phyloP scores from a whole-genome alignment of 805 yeast species.

The Candida khao-thaluensis region DNA sequence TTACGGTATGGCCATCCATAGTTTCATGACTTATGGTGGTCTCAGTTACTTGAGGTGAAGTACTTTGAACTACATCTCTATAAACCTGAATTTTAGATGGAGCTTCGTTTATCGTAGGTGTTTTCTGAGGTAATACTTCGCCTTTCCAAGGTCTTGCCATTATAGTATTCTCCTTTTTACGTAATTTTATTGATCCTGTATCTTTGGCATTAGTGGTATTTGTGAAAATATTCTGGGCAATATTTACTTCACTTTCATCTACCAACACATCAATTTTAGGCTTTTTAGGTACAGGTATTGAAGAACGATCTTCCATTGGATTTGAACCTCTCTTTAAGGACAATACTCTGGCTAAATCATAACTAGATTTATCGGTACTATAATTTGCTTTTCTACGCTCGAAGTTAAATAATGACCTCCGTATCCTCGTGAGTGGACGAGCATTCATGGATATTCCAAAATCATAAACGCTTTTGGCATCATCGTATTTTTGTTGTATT shows the following conservation, averaged over 20 bases:
- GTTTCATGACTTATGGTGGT: constrained; percentile 10
- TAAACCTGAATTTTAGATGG: constrained; percentile 31
- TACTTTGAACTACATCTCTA: constrained; percentile 19
- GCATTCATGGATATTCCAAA: constrained; percentile 62
- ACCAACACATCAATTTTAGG: constrained; percentile 42
- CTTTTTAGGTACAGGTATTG: constrained; percentile 7
- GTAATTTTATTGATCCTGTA: constrained; percentile 46
- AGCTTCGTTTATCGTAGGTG: constrained; percentile 13
- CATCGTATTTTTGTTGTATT: constrained; percentile 40
- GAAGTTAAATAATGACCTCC: constrained; percentile 43
- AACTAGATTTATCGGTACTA: constrained; percentile 11
- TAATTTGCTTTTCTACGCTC: constrained; percentile 31
- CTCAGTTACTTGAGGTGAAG: not conserved
- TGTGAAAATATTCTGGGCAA: constrained; percentile 24
- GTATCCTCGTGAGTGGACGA: constrained; percentile 51
- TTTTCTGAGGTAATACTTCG: constrained; percentile 50
- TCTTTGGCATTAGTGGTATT: constrained; percentile 38
- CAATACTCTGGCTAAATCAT: constrained; percentile 20
- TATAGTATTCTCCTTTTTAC: constrained; percentile 64
- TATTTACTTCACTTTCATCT: constrained; percentile 26
- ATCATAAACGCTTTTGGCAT: constrained; percentile 59
- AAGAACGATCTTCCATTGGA: constrained; percentile 8
- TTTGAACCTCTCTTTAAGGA: constrained; percentile 37
- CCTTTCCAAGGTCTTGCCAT: constrained; percentile 64
- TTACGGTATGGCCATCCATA: constrained; percentile 25